Conservation (phyloP, 78 protist species). For the Tieghemostelium lacteum region DNA sequence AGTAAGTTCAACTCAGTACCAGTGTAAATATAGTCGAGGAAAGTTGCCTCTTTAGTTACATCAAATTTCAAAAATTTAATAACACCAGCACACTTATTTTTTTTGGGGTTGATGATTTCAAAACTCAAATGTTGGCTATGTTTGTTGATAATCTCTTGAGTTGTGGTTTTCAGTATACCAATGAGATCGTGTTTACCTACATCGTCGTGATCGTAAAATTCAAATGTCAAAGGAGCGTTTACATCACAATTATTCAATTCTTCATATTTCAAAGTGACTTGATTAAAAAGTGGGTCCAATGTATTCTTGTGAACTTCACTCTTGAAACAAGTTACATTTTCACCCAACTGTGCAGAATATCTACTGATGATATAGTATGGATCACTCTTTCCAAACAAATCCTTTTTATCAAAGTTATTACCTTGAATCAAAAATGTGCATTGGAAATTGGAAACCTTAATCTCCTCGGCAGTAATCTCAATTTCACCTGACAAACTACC, state of each 20-base stretch:
- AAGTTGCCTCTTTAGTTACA: slow-evolving; percentile 26
- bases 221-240: too few species aligned
- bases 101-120: slow-evolving; percentile 62
- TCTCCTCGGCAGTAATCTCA: slow-evolving; percentile 18
- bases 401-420: slow-evolving; percentile 18
- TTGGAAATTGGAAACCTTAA: neutral
- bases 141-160: slow-evolving; percentile 1
- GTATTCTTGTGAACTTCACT: slow-evolving; percentile 61
- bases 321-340: slow-evolving; percentile 34
- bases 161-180: slow-evolving; percentile 37
- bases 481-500: slow-evolving; percentile 16
- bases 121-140: slow-evolving; percentile 6
- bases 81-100: slow-evolving; percentile 38
- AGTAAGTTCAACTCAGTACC: slow-evolving; percentile 77
- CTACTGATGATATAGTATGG: slow-evolving; percentile 66
- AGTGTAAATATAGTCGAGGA: slow-evolving; percentile 80
- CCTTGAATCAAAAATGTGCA: neutral
- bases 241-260: slow-evolving; percentile 12
- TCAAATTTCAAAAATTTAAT: too few species aligned
- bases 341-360: neutral
- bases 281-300: neutral
- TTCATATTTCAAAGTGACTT: slow-evolving; percentile 1
- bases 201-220: slow-evolving; percentile 76
- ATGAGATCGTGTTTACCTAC: slow-evolving; percentile 79
- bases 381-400: slow-evolving; percentile 82